These are phyloP conservation scores for Piromyces sp. DNA, from an alignment of 192 early-diverging fungal genomes.

Conservation along the genomic window DNA sequence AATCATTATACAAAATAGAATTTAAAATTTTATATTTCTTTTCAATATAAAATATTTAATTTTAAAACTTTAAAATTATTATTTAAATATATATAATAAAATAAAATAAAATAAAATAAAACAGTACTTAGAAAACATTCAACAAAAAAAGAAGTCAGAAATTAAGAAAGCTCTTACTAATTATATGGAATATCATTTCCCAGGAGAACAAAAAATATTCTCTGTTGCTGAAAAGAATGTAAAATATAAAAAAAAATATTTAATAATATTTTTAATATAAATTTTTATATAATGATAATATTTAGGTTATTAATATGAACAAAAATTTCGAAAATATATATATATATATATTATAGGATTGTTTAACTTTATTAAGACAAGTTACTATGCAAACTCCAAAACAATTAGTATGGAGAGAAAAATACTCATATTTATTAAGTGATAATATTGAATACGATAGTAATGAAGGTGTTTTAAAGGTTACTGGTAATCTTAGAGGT, in stretches of 20 bases:
- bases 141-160: slow-evolving; percentile 41
- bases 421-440: slow-evolving; percentile 69
- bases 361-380: slow-evolving; percentile 49
- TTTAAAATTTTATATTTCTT: too few species aligned
- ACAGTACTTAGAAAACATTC: slow-evolving; percentile 44
- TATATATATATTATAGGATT: slow-evolving; percentile 26
- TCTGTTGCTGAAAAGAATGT: slow-evolving; percentile 28
- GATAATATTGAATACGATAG: slow-evolving; percentile 55
- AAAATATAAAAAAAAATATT: background rate
- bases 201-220: slow-evolving; percentile 56
- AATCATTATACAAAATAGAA: too few species aligned
- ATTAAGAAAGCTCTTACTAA: slow-evolving; percentile 70
- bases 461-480: slow-evolving; percentile 34
- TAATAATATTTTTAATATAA: background rate
- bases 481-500: slow-evolving; percentile 79
- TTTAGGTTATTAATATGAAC: too few species aligned
- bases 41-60: too few species aligned
- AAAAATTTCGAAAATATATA: too few species aligned
- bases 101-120: background rate
- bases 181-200: slow-evolving; percentile 78
- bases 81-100: too few species aligned
- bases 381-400: slow-evolving; percentile 64
- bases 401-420: slow-evolving; percentile 67
- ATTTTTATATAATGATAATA: too few species aligned
- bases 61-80: too few species aligned